Conservation (phyloP, 371 early-diverging fungal species). For the Umbelopsis sp. region DNA sequence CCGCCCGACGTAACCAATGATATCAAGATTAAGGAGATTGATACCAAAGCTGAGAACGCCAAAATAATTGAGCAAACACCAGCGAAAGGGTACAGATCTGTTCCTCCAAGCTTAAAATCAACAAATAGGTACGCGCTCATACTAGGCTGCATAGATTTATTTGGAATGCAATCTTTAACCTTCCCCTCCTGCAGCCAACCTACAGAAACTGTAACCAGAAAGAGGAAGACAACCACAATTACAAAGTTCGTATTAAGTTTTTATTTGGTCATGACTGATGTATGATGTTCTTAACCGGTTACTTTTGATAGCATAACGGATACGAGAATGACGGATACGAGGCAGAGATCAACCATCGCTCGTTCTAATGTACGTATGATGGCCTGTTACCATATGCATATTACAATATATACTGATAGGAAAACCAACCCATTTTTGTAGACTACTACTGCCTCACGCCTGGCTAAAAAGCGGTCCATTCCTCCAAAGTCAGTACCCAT, state of each 20-base stretch:
- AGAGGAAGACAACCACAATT: conserved; percentile 1
- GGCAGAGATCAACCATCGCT: conserved; percentile 1
- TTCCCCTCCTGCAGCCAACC: not conserved
- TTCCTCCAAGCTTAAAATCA: not conserved
- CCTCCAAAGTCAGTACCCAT: not conserved
- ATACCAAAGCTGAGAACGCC: not conserved
- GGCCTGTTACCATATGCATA: too few species aligned
- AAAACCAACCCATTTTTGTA: not conserved
- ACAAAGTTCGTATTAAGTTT: not conserved
- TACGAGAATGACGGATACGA: not conserved
- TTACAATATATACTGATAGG: not conserved
- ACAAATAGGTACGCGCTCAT: not conserved
- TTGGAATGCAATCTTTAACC: not conserved
- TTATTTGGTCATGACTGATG: not conserved
- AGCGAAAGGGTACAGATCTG: conserved; percentile 2
- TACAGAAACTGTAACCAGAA: not conserved
- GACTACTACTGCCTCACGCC: conserved; percentile 1
- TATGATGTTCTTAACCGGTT: not conserved
- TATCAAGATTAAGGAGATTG: conserved; percentile 18
- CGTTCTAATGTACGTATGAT: not conserved
- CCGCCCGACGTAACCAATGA: conserved; percentile 30
- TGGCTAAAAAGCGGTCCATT: not conserved
- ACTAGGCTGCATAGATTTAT: not conserved
- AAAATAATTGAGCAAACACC: conserved; percentile 10
- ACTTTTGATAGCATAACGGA: not conserved